phyloP scores from a whole-genome alignment of 805 yeast genomes.

The Ogataea polymorpha region DNA sequence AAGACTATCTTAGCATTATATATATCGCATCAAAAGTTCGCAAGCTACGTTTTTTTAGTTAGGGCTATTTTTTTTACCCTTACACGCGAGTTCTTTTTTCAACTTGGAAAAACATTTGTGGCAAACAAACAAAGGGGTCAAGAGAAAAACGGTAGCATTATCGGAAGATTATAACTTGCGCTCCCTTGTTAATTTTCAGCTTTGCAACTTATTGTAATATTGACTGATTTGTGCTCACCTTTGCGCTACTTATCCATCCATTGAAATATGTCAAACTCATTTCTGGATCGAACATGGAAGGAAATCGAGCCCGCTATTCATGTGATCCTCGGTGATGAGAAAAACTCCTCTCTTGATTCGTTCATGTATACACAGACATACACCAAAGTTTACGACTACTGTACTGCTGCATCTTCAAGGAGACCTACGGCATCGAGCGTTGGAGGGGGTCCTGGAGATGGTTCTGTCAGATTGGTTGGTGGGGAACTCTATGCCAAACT shows the following conservation, averaged over 20 bases:
- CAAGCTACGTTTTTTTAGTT: slow-evolving; percentile 3
- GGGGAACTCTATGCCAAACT: slow-evolving; percentile 81
- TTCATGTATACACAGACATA: slow-evolving; percentile 85
- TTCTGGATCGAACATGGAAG: slow-evolving; percentile 54
- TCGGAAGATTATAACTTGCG: not conserved
- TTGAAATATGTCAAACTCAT: slow-evolving; percentile 21
- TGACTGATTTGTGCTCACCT: not conserved
- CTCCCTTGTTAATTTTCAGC: not conserved
- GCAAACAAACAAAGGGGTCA: slow-evolving; percentile 14
- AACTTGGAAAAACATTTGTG: slow-evolving; percentile 12
- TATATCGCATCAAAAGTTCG: slow-evolving; percentile 9
- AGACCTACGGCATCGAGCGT: slow-evolving; percentile 31
- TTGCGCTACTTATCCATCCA: not conserved
- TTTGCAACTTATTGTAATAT: not conserved
- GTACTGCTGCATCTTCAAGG: slow-evolving; percentile 72
- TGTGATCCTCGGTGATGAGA: slow-evolving; percentile 67
- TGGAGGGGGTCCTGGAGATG: slow-evolving; percentile 24
- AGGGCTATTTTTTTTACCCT: not conserved
- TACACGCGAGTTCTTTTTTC: slow-evolving; percentile 12
- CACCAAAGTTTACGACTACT: slow-evolving; percentile 89
- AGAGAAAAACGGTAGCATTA: not conserved
- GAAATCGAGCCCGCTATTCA: slow-evolving; percentile 75
- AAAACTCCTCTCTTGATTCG: slow-evolving; percentile 57
- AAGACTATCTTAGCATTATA: slow-evolving; percentile 8
- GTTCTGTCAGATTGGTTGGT: slow-evolving; percentile 58